Base-by-base conservation (phyloP, 139 green algal species). In the Chlamydomonas schloesseri region DNA sequence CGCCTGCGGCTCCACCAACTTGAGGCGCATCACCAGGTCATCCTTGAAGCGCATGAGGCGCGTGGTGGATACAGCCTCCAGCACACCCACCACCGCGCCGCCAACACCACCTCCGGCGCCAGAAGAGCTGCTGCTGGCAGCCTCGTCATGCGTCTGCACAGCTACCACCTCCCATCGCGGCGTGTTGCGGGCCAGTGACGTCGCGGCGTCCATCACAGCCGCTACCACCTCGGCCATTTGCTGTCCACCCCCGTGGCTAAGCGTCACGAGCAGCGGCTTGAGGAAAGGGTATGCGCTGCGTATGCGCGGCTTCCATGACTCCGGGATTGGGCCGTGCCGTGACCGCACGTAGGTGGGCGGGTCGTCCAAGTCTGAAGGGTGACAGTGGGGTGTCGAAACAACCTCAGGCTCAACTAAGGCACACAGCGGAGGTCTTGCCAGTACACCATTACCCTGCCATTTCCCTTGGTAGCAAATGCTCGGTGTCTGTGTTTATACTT, bases 31-130 rank as follows among this genome's bases (percentile, higher is more conserved):
- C 6, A 90, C 67, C 29, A 91, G 83, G 62, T 94, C 92, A 37
- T 95, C 91, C 57, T 88, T 88, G 87, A 93, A 95, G 5, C 83
- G 71, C 71, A 93, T 33, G 14, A 95, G 60, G 6, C 46, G 29
- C 3, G 92, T 95, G n/a, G 76, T 88, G 14, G 89, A 79, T 11
- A 93, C 64, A 0, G 87, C 90, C 68, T 94, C 89, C 18, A 95
- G 57, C 23, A 81, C 23, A 4, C 57, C 20, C 31, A 29, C 50
- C 29, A 20, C 23, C 6, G 31, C 2, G 46, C 9, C 46, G 6
- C 50, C 50, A 18, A 6, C 10, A 4, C n/a, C 53, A 50, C 73
- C n/a, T n/a, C n/a, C n/a, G n/a, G n/a, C n/a, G 42, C 42, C 42
- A 50, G 6, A 5, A 50, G 42, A 50, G 28, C 53, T 24, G 73